Conservation (phyloP, 1,139 yeast genomes). For the Debaryomyces nepalensis region DNA sequence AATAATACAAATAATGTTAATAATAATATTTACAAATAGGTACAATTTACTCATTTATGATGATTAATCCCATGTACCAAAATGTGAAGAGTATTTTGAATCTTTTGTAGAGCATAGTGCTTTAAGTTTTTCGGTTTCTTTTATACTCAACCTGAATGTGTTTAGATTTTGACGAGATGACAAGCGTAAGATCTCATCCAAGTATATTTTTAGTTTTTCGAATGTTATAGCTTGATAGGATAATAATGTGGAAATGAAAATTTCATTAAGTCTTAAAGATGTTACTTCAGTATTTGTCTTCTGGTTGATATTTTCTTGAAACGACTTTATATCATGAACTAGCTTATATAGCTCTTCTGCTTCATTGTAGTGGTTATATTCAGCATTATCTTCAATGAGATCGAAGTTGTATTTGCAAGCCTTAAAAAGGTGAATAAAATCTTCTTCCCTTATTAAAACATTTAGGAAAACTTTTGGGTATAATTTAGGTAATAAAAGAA, state of each 20-base stretch:
- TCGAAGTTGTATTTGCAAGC: slow-evolving; percentile 14
- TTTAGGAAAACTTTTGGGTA: slow-evolving; percentile 18
- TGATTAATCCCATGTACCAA: not conserved
- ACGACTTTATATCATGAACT: slow-evolving; percentile 11
- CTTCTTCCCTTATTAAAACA: slow-evolving; percentile 25
- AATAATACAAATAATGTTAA: slow-evolving; percentile 2
- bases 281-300: not conserved
- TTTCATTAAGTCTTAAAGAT: slow-evolving; percentile 9
- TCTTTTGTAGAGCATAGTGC: not conserved
- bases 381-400: not conserved
- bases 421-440: slow-evolving; percentile 23
- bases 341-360: slow-evolving; percentile 11
- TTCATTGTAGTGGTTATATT: not conserved
- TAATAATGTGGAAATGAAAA: slow-evolving; percentile 11
- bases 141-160: not conserved
- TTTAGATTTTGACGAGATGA: not conserved
- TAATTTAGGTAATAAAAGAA: slow-evolving; percentile 25
- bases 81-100: not conserved
- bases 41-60: too few relatives aligned
- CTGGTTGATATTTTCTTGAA: slow-evolving; percentile 3
- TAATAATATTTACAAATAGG: not conserved
- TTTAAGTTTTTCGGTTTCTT: slow-evolving; percentile 1
- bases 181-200: slow-evolving; percentile 2
- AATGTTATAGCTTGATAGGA: slow-evolving; percentile 5
- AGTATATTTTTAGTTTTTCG: not conserved